These are phyloP conservation scores for Nepenthes gracilis DNA, from an alignment of 148 eudicot genomes.

Conservation along the genomic window DNA sequence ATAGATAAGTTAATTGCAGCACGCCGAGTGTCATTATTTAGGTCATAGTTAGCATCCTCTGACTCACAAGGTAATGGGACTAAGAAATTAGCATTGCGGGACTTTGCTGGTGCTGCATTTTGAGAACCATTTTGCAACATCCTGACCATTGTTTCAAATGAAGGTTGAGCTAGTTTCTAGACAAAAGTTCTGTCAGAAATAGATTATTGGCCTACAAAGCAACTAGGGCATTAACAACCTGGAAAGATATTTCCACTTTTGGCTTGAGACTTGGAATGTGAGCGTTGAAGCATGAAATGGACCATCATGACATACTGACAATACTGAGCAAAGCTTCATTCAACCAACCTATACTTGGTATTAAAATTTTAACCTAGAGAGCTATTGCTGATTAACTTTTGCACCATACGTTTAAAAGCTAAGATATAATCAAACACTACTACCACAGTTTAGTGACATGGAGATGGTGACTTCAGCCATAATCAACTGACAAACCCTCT, in stretches of 20 bases:
- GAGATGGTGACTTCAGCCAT: slow-evolving; percentile 55
- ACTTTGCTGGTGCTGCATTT: slow-evolving; percentile 16
- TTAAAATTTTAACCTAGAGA: not conserved
- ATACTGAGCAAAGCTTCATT: slow-evolving; percentile 13
- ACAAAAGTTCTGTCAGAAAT: not conserved
- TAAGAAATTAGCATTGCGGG: slow-evolving; percentile 4
- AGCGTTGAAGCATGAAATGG: slow-evolving; percentile 65
- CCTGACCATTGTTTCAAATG: slow-evolving; percentile 62
- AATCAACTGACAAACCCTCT: slow-evolving; percentile 71
- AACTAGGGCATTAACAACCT: slow-evolving; percentile 2
- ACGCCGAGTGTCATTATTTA: slow-evolving; percentile 9
- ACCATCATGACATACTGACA: slow-evolving; percentile 33
- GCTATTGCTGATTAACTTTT: slow-evolving; percentile 3
- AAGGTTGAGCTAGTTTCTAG: slow-evolving; percentile 54
- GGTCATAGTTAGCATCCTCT: slow-evolving; percentile 15
- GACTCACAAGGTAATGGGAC: slow-evolving; percentile 7
- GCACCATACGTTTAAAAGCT: slow-evolving; percentile 10
- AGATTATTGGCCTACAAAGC: not conserved
- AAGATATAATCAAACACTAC: slow-evolving; percentile 13
- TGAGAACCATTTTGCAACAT: slow-evolving; percentile 36
- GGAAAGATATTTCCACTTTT: slow-evolving; percentile 26
- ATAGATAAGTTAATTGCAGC: slow-evolving; percentile 18
- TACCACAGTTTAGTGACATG: slow-evolving; percentile 7
- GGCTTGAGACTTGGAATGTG: slow-evolving; percentile 40
- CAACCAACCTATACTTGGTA: slow-evolving; percentile 23